Evolutionary conservation across 257 asterid species (phyloP), one percentile per base, ranked within the genome.

Genomic region (Solanum gracilifrons): DNA sequence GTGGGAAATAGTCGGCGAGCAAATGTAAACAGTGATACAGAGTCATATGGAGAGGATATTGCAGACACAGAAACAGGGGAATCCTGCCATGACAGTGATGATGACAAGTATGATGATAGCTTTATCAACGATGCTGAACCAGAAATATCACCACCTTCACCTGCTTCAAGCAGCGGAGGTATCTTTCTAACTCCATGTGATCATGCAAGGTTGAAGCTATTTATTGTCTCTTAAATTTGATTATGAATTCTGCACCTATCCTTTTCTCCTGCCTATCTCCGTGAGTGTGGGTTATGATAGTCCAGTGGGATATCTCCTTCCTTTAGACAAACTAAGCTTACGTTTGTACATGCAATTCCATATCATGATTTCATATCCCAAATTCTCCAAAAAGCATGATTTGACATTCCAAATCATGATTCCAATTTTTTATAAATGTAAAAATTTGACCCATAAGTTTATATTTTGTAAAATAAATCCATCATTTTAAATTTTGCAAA

Each of bases 31-130:
- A 95, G 95, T 85, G 99, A 96, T 84, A 91, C 95, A 95, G 98
- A 96, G 84, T 93, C 98, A 33, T 93, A 80, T 79, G 99, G 99
- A n/a, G 95, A 92, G 92, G 98, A 96, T 91, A 94, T 96, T 88
- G 98, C 92, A 87, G 86, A 92, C 90, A 87, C 94, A 0, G 95
- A 90, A 41, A 79, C 95, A 32, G 97, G 93, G 88, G 93, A 91
- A 86, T 93, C 95, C 83, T 88, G 72, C 88, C 89, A 77, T 72
- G 36, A 85, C 25, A 91, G 93, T 83, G 98, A 94, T 72, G 98
- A 92, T 31, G 96, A 93, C 86, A 84, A 90, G n/a, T 95, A 93
- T 71, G 99, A 94, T n/a, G 96, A 91, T 74, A 95, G 98, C 88
- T 96, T 96, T 89, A 96, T 96, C 88, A 92, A 96, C 33, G 97